Evolutionary conservation across 495 filamentous ascomycete genomes (phyloP), one percentile per base, ranked within the genome.

Genomic region (Tetracladium marchalianum): DNA sequence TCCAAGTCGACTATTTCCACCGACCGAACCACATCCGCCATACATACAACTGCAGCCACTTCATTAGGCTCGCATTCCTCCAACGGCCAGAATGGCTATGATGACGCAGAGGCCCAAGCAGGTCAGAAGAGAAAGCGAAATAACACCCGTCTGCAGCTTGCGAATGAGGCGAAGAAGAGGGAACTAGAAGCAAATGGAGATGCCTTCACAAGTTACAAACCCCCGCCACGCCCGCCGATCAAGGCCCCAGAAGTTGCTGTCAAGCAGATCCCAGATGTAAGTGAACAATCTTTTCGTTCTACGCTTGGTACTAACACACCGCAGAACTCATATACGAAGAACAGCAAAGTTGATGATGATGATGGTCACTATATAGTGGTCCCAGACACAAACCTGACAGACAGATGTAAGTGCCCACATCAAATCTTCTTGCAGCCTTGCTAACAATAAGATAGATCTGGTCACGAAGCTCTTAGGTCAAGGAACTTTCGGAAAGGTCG

Each of bases 401-500:
- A 90, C 19, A 72, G 85, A 81, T 98, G 90, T 95, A 66, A 72
- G 88, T 78, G n/a, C 19, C 32, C 18, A 35, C 33, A 41, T 46
- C 36, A 39, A 31, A 11, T 40, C 40, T 13, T 48, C 31, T 46
- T 49, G n/a, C 47, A 31, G 24, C 31, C 27, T 15, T 44, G 47
- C 58, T 69, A 56, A 69, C 58, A 42, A 53, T 49, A 53, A 12
- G 33, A 31, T 55, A 96, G 90, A 98, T 64, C 76, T 84, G 63
- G 89, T 98, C 50, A 69, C 81, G 49, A 82, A 82, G 57, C 75
- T 96, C 17, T 81, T 98, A 9, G 92, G 92, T 18, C 92, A 98
- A 65, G 92, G 92, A 37, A 98, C 92, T 0, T 98, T 98, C 59
- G 92, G 92, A 43, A 98, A 98, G 64, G 92, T 98, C 11, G 90